phyloP scores from a whole-genome alignment of 257 asterid species.

The Solanum dulcamara region DNA sequence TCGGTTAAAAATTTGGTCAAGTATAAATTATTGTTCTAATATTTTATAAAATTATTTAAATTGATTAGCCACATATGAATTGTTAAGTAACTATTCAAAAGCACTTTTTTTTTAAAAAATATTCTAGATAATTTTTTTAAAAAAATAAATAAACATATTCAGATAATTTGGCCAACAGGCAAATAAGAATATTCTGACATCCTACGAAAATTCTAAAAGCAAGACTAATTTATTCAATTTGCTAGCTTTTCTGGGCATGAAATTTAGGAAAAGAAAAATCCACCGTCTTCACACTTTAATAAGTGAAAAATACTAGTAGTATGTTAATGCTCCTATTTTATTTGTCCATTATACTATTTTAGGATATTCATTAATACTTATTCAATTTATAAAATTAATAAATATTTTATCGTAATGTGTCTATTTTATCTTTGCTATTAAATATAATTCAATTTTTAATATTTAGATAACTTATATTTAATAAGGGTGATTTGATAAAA shows the following conservation, averaged over 20 bases:
- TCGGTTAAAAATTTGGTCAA: neutral
- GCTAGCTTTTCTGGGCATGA: neutral
- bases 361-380: too few species aligned
- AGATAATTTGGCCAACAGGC: neutral
- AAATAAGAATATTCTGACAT: neutral
- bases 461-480: too few species aligned
- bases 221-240: neutral
- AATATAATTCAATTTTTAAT: too few species aligned
- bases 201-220: neutral
- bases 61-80: neutral
- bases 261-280: neutral
- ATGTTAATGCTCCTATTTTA: too few species aligned
- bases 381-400: too few species aligned
- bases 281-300: neutral
- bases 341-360: too few species aligned
- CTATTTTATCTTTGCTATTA: too few species aligned
- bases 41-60: neutral
- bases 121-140: too few species aligned
- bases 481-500: too few species aligned
- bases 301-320: too few species aligned
- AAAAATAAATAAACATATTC: neutral
- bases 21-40: neutral
- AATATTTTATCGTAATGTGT: too few species aligned
- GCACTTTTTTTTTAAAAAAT: too few species aligned
- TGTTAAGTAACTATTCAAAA: neutral